Evolutionary conservation across 2,329 filamentous ascomycete genomes (phyloP).

Genomic region (Sphaerulina vaccinii): DNA sequence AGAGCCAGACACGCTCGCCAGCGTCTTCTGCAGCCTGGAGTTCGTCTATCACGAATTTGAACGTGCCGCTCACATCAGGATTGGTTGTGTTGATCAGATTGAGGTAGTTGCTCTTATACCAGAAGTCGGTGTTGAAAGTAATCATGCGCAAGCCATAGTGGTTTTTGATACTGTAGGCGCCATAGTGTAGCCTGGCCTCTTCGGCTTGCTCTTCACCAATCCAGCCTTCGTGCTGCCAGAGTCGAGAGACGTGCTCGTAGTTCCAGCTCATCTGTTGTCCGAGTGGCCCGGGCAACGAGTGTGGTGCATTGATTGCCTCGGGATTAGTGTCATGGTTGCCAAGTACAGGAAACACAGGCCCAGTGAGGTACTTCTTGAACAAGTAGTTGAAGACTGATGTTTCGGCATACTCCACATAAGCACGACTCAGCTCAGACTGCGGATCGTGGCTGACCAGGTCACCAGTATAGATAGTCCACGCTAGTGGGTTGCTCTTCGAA

Average conservation of each 20-base stretch:
- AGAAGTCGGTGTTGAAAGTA: constrained; percentile 55
- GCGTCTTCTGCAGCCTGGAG: constrained; percentile 54
- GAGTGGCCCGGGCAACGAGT: constrained; percentile 53
- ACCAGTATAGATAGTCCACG: constrained; percentile 58
- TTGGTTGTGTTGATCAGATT: constrained; percentile 55
- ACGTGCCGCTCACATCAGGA: constrained; percentile 51
- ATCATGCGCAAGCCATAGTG: constrained; percentile 55
- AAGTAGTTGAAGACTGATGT: constrained; percentile 51
- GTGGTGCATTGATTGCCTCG: constrained; percentile 53
- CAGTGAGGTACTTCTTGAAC: constrained; percentile 57
- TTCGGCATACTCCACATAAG: constrained; percentile 56
- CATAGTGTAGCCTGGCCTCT: constrained; percentile 55
- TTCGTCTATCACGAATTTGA: constrained; percentile 53
- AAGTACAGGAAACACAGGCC: constrained; percentile 56
- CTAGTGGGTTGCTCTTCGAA: constrained; percentile 46
- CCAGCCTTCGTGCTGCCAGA: constrained; percentile 60
- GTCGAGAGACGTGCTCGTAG: constrained; percentile 54
- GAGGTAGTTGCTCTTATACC: constrained; percentile 46
- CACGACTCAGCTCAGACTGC: constrained; percentile 51
- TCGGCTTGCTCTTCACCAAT: constrained; percentile 47
- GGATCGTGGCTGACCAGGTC: constrained; percentile 58
- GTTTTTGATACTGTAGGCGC: constrained; percentile 56
- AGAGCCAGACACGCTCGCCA: constrained; percentile 55
- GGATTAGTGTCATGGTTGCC: constrained; percentile 60
- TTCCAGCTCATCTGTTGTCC: constrained; percentile 60